Conservation (phyloP, 352 stramenopile genomes). For the Pythium utonaiense region DNA sequence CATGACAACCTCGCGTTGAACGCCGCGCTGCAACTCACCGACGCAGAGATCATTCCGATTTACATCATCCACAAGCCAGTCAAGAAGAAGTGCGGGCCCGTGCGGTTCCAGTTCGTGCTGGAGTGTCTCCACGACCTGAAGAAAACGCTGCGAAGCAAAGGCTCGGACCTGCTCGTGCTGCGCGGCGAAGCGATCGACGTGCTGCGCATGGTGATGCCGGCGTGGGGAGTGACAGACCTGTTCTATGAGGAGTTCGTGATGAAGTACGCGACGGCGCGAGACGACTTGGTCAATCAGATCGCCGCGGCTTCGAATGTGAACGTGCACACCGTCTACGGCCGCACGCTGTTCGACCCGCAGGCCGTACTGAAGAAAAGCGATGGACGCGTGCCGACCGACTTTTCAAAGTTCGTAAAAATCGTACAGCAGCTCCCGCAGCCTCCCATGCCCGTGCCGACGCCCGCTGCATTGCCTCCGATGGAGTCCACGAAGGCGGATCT, state of each 20-base stretch:
- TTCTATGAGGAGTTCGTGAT: slow-evolving; percentile 65
- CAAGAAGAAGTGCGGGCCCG: slow-evolving; percentile 58
- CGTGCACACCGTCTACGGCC: slow-evolving; percentile 33
- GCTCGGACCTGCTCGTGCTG: slow-evolving; percentile 50
- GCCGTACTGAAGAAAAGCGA: slow-evolving; percentile 48
- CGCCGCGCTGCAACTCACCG: slow-evolving; percentile 37
- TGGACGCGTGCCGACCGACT: slow-evolving; percentile 39
- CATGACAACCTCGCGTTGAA: slow-evolving; percentile 94
- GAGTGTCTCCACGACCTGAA: slow-evolving; percentile 86
- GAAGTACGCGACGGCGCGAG: slow-evolving; percentile 40
- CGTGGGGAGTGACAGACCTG: slow-evolving; percentile 65
- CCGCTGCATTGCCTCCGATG: slow-evolving; percentile 23
- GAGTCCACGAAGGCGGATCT: slow-evolving; percentile 27
- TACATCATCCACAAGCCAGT: slow-evolving; percentile 86
- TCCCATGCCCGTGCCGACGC: slow-evolving; percentile 36
- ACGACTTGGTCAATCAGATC: slow-evolving; percentile 40
- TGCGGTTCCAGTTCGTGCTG: slow-evolving; percentile 90
- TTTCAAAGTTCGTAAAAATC: slow-evolving; percentile 53
- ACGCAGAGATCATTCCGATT: slow-evolving; percentile 54
- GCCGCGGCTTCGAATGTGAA: slow-evolving; percentile 31
- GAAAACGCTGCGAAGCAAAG: slow-evolving; percentile 24
- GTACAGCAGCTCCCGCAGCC: slow-evolving; percentile 52
- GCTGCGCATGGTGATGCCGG: slow-evolving; percentile 39
- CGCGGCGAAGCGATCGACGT: slow-evolving; percentile 58
- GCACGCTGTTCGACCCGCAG: slow-evolving; percentile 59